Conservation (phyloP, 2,329 filamentous ascomycete genomes). For the Colletotrichum sansevieriae region DNA sequence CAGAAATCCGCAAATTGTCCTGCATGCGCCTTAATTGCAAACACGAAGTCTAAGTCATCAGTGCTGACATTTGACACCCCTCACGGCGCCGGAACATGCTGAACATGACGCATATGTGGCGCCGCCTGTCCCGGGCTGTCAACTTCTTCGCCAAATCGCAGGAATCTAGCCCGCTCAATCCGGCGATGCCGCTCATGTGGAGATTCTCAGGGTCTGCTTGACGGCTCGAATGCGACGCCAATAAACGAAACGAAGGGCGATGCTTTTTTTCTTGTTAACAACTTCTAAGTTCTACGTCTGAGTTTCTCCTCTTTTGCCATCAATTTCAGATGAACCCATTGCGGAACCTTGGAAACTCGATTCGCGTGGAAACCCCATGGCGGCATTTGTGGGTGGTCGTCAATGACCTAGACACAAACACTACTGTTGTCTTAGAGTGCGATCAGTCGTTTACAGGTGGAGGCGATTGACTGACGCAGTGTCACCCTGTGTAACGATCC, state of each 20-base stretch:
- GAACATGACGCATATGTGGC: conserved; percentile 28
- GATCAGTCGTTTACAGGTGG: conserved; percentile 9
- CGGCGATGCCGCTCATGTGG: not conserved
- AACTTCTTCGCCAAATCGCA: too few relatives aligned
- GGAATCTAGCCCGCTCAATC: not conserved
- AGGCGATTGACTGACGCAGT: not conserved
- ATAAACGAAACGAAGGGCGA: not conserved
- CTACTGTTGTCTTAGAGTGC: not conserved
- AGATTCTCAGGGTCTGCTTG: not conserved
- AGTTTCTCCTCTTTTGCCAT: not conserved
- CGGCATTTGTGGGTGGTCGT: not conserved
- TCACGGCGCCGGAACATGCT: not conserved
- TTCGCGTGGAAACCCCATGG: conserved; percentile 12
- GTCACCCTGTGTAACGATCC: conserved; percentile 23
- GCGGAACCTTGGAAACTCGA: not conserved
- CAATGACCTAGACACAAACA: not conserved
- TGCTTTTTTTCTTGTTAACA: not conserved
- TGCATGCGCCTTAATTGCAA: conserved; percentile 5
- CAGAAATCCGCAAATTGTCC: conserved; percentile 14
- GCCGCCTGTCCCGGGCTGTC: not conserved
- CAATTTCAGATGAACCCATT: conserved; percentile 12
- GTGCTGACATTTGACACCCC: conserved; percentile 5
- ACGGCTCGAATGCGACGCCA: not conserved
- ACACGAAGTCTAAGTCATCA: conserved; percentile 6
- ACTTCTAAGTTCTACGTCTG: not conserved